Evolutionary conservation across 768 basidiomycete genomes (phyloP), one percentile per base, ranked within the genome.

Genomic region (Lactarius sanguifluus): DNA sequence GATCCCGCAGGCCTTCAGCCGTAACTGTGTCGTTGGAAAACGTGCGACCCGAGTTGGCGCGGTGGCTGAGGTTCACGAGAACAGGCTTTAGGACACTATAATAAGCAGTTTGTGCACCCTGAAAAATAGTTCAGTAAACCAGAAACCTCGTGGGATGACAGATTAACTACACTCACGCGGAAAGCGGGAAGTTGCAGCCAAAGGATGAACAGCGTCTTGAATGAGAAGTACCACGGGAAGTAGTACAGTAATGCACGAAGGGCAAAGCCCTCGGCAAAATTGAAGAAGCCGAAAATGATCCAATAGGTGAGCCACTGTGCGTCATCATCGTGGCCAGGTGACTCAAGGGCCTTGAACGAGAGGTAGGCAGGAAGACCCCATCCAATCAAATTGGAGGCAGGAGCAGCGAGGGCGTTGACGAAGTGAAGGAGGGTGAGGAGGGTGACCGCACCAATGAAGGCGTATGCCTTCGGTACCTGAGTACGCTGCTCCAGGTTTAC

Each of bases 281-380:
- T 96, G 85, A 97, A 89, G 78, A 88, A 90, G 62, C 94, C 94
- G 72, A 97, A 96, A 62, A 96, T 85, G 74, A 92, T 84, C 96
- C 96, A 98, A 83, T 98, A 98, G 2, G 96, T 96, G 74, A 98
- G 83, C 95, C 95, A 98, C 79, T 97, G 95, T 73, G 90, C 82
- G 78, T 96, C 92, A 71, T 96, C 94, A 71, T 88, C 83, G 66
- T 87, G 81, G 3, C 85, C 82, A n/a, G 93, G 92, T 5, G 84
- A 78, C 78, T 98, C 96, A 75, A 99, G 86, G 34, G 97, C 96
- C 79, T 90, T 91, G 82, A 98, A 86, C 60, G 95, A 97, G 77
- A 97, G 86, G 77, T 94, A 98, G 6, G 95, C 94, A 34, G 97
- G 97, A 73, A 98, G 83, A 38, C 81, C 92, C 90, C 91, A 98